These are phyloP conservation scores for Gastrolobium bilobum DNA, from an alignment of 306 rosid species.

Conservation along the genomic window DNA sequence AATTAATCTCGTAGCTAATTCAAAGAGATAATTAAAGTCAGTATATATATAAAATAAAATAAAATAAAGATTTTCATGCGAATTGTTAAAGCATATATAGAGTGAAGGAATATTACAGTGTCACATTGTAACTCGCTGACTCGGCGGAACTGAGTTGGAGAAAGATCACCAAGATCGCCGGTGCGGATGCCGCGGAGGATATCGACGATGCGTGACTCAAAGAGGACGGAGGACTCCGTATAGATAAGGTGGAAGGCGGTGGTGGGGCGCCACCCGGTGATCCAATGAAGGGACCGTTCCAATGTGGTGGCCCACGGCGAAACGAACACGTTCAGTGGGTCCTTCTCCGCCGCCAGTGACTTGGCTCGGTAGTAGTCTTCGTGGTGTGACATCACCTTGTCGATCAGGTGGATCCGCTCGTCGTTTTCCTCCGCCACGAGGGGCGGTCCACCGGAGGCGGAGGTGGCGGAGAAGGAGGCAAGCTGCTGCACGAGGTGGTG, in stretches of 20 bases:
- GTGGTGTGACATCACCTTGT: slow-evolving; percentile 68
- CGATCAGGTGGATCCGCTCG: slow-evolving; percentile 50
- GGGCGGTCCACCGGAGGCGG: slow-evolving; percentile 33
- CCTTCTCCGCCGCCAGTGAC: slow-evolving; percentile 59
- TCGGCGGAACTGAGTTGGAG: slow-evolving; percentile 71
- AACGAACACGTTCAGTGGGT: slow-evolving; percentile 57
- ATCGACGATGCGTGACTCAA: slow-evolving; percentile 76
- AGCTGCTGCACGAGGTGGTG: slow-evolving; percentile 58
- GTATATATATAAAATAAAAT: no score
- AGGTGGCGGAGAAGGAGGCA: slow-evolving; percentile 28
- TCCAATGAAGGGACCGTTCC: slow-evolving; percentile 85
- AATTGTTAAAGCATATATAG: no score
- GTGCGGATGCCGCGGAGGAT: slow-evolving; percentile 74
- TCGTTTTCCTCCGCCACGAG: slow-evolving; percentile 43
- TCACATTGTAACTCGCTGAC: slow-evolving; percentile 85
- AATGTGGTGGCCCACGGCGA: slow-evolving; percentile 84
- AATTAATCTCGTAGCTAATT: no score
- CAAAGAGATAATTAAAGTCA: no score
- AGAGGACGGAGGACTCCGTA: slow-evolving; percentile 78
- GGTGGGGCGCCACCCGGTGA: slow-evolving; percentile 92
- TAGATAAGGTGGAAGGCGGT: slow-evolving; percentile 83
- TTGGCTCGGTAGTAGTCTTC: slow-evolving; percentile 62
- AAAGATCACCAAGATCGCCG: slow-evolving; percentile 93
- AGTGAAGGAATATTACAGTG: slow-evolving; percentile 53
- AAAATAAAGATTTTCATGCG: no score